Conservation (phyloP, 2,329 filamentous ascomycete species). For the Fusarium proliferatum region DNA sequence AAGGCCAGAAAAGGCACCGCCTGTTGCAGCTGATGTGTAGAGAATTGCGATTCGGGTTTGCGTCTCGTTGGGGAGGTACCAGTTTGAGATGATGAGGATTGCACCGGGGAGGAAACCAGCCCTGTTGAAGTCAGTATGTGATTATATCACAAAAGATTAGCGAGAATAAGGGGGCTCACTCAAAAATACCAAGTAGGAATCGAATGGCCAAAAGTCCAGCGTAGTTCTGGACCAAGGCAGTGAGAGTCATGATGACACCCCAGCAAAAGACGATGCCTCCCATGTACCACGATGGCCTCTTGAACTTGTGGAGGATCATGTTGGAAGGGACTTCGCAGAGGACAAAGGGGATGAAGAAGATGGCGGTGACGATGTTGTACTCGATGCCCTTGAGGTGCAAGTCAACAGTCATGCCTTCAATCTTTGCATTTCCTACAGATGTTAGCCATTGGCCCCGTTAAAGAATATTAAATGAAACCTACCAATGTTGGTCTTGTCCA, state of each 20-base stretch:
- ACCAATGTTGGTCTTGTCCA: constrained; percentile 21
- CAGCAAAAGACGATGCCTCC: constrained; percentile 16
- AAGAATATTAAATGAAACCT: not conserved
- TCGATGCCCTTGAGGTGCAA: constrained; percentile 52
- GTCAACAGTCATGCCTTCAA: constrained; percentile 44
- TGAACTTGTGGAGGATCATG: constrained; percentile 21
- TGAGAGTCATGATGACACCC: constrained; percentile 17
- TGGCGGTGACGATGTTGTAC: constrained; percentile 65
- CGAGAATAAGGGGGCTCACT: not conserved
- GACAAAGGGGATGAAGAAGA: constrained; percentile 42
- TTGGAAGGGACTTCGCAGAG: constrained; percentile 23
- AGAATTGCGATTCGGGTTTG: constrained; percentile 29
- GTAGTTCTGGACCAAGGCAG: constrained; percentile 9
- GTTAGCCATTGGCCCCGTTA: not conserved
- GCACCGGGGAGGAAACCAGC: constrained; percentile 17
- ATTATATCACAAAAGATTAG: rapidly evolving
- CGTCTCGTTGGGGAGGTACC: constrained; percentile 26
- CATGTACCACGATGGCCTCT: constrained; percentile 11
- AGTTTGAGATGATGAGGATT: constrained; percentile 25
- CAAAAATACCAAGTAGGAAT: constrained; percentile 13
- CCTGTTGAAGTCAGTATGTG: not conserved
- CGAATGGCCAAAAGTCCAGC: constrained; percentile 13
- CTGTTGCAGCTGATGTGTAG: constrained; percentile 29
- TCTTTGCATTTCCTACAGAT: constrained; percentile 40
- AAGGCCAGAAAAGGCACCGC: constrained; percentile 47